Conservation (phyloP, 2,329 filamentous ascomycete genomes). For the Cercospora janseana region DNA sequence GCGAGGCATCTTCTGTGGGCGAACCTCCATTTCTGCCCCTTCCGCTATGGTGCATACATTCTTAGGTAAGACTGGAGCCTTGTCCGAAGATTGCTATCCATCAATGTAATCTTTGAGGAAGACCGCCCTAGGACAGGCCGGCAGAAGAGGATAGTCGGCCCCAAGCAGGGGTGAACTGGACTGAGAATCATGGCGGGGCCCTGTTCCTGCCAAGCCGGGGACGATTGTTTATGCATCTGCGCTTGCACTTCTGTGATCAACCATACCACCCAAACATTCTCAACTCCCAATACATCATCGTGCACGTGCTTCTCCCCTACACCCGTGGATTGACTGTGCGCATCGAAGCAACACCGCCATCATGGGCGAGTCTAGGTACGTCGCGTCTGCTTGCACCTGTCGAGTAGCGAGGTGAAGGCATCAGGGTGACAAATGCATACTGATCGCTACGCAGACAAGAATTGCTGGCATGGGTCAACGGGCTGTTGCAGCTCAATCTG, state of each 20-base stretch:
- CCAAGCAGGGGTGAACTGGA: background rate
- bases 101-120: no score
- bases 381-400: background rate
- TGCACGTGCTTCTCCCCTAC: constrained; percentile 1
- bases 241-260: constrained; percentile 1
- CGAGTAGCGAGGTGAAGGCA: no score
- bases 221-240: constrained; percentile 7
- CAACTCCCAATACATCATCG: background rate
- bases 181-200: constrained; percentile 2
- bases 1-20: no score
- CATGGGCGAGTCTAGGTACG: constrained; percentile 29
- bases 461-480: constrained; percentile 93
- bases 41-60: no score
- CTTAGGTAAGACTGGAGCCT: no score
- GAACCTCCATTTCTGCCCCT: no score
- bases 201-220: constrained; percentile 2
- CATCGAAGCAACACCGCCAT: constrained; percentile 7
- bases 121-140: background rate
- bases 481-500: constrained; percentile 94
- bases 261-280: background rate
- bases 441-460: constrained; percentile 70
- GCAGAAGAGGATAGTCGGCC: no score
- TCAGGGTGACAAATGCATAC: background rate
- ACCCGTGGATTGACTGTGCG: background rate
- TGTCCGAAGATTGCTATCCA: no score